A percentile compares a stretch with the other conserved stretches of the same genome.
Conservation (phyloP, 2,329 filamentous ascomycete genomes). For the Gliomastix tumulicola region DNA sequence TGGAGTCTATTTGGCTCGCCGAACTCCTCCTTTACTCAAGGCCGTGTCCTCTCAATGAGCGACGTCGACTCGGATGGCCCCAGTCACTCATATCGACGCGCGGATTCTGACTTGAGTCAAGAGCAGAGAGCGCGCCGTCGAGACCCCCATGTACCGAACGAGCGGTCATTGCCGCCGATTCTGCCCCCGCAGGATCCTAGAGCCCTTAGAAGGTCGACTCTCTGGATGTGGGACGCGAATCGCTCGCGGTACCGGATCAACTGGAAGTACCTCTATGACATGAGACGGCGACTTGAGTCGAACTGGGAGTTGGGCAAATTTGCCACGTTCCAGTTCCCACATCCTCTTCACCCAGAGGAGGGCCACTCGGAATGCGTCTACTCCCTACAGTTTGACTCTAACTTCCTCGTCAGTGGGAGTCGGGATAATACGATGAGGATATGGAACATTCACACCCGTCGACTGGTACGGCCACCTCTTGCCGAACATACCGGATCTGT, state of each 20-base stretch:
- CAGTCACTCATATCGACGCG: conserved; percentile 16
- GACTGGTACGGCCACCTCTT: conserved; percentile 69
- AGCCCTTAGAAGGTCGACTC: conserved; percentile 32
- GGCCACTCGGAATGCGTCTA: conserved; percentile 92
- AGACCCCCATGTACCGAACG: too few relatives aligned
- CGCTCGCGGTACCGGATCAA: conserved; percentile 60
- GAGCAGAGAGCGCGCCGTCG: too few relatives aligned
- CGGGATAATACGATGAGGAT: conserved; percentile 81
- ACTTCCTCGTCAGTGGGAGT: conserved; percentile 88
- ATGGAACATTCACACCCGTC: conserved; percentile 79
- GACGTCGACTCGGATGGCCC: conserved; percentile 21
- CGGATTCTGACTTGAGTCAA: too few relatives aligned
- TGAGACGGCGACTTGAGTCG: conserved; percentile 74
- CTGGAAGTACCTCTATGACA: conserved; percentile 90
- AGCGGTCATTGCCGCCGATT: conserved; percentile 20
- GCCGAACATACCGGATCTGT: conserved; percentile 78
- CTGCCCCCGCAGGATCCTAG: conserved; percentile 17
- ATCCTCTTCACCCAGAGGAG: conserved; percentile 71
- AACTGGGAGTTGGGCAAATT: conserved; percentile 86
- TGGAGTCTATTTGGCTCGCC: conserved; percentile 26
- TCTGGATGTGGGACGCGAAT: conserved; percentile 43
- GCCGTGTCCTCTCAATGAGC: conserved; percentile 13
- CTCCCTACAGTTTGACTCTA: conserved; percentile 79
- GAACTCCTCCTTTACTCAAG: conserved; percentile 20
- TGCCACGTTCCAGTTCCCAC: conserved; percentile 83